Conservation (phyloP, 805 yeast species). For the Candida ovalis region DNA sequence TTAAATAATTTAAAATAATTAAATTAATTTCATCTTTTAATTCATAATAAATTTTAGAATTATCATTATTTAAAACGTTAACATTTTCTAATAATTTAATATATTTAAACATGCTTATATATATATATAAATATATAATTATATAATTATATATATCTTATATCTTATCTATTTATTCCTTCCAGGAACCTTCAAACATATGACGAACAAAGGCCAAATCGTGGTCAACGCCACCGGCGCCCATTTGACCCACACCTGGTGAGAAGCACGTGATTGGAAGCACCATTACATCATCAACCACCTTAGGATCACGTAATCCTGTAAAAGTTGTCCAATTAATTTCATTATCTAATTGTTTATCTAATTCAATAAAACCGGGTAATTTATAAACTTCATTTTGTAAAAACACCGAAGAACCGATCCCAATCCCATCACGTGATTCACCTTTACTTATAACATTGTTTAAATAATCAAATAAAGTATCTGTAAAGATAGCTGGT, state of each 20-base stretch:
- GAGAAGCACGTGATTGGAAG: constrained; percentile 68
- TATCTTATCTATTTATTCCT: constrained; percentile 16
- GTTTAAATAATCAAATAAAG: constrained; percentile 74
- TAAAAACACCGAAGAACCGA: constrained; percentile 30
- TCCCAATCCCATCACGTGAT: constrained; percentile 31
- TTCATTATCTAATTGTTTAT: too few species aligned
- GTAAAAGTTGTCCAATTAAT: constrained; percentile 65
- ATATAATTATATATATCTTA: too few species aligned
- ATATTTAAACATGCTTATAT: too few species aligned
- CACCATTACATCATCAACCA: constrained; percentile 64
- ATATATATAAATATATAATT: too few species aligned
- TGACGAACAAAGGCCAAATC: constrained; percentile 58
- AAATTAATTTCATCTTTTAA: constrained; percentile 37
- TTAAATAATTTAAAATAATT: constrained; percentile 66
- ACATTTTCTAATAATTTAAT: too few species aligned
- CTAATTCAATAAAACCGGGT: too few species aligned
- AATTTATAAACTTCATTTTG: too few species aligned
- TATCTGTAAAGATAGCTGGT: constrained; percentile 92
- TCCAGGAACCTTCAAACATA: constrained; percentile 67
- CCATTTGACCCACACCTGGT: constrained; percentile 72
- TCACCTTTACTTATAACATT: constrained; percentile 42
- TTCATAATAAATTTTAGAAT: constrained; percentile 10
- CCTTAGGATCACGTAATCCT: constrained; percentile 48
- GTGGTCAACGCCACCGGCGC: constrained; percentile 41
- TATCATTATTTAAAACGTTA: not conserved